A percentile compares a stretch with the other conserved stretches of the same genome.
Evolutionary conservation across 192 early-diverging fungal species (phyloP).

Genomic region (Backusella morwellensis): DNA sequence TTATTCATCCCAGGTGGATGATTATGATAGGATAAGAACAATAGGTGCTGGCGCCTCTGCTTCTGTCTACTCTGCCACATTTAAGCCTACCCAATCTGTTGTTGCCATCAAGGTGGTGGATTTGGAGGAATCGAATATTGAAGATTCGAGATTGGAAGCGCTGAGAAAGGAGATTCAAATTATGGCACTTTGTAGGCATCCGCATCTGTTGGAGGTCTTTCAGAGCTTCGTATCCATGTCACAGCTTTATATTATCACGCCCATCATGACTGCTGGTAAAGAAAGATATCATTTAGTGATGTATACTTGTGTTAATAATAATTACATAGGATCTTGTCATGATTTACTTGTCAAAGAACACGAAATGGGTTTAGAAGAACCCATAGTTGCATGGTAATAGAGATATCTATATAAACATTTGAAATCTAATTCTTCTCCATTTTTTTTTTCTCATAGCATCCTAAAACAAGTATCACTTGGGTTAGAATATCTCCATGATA

Average conservation of each 20-base stretch:
- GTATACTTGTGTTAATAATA: not conserved
- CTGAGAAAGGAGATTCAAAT: slow-evolving; percentile 33
- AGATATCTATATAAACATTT: not conserved
- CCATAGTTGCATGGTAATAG: slow-evolving; percentile 24
- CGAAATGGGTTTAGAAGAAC: slow-evolving; percentile 21
- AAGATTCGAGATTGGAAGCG: slow-evolving; percentile 24
- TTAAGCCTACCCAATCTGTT: slow-evolving; percentile 12
- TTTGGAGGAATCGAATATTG: not conserved
- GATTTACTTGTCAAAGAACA: slow-evolving; percentile 11
- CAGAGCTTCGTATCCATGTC: slow-evolving; percentile 32
- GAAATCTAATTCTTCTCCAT: not conserved
- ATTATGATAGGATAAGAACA: slow-evolving; percentile 13
- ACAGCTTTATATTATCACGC: slow-evolving; percentile 30
- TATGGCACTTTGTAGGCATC: slow-evolving; percentile 30
- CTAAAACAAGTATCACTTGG: slow-evolving; percentile 48
- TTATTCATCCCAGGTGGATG: not conserved
- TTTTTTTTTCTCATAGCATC: slow-evolving; percentile 12
- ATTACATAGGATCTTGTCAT: slow-evolving; percentile 26
- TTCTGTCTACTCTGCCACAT: slow-evolving; percentile 20
- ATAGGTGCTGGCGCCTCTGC: slow-evolving; percentile 34
- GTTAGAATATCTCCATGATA: slow-evolving; percentile 62
- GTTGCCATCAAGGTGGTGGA: slow-evolving; percentile 29
- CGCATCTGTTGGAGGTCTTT: slow-evolving; percentile 24
- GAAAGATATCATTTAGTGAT: not conserved
- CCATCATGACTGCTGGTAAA: slow-evolving; percentile 36